phyloP scores from a whole-genome alignment of 441 rosid species.

The Jatropha podagrica region DNA sequence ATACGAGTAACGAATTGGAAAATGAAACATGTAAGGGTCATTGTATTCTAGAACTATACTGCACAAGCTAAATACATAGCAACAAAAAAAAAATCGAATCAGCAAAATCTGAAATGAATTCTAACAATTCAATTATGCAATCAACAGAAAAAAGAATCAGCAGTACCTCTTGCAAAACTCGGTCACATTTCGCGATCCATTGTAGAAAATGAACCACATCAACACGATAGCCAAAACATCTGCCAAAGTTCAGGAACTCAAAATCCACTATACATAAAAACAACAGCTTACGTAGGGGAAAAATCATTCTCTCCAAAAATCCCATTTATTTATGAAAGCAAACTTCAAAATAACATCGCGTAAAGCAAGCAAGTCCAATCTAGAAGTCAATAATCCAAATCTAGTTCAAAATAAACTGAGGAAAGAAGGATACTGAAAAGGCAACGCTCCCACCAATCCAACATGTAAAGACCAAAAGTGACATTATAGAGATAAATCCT shows the following conservation, averaged over 20 bases:
- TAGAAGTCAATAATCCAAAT: background rate
- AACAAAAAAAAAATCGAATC: background rate
- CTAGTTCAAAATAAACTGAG: background rate
- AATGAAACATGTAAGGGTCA: background rate
- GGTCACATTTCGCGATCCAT: conserved; percentile 59
- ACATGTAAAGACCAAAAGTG: conserved; percentile 94
- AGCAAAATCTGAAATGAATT: background rate
- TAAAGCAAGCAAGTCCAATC: background rate
- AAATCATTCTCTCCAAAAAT: background rate
- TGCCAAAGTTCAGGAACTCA: conserved; percentile 47
- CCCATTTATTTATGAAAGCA: background rate
- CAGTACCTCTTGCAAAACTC: conserved; percentile 68
- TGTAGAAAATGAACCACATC: conserved; percentile 88
- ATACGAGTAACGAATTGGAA: background rate
- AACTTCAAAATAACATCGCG: background rate
- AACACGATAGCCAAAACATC: conserved; percentile 78
- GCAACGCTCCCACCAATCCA: conserved; percentile 99
- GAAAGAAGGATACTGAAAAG: conserved; percentile 90
- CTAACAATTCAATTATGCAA: background rate
- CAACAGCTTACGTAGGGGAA: background rate
- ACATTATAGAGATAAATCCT: conserved; percentile 18
- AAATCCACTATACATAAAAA: background rate
- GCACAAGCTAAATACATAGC: background rate
- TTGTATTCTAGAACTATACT: background rate
- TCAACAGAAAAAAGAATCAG: background rate